These are phyloP conservation scores for Cladosporium phlei DNA, from an alignment of 2,329 filamentous ascomycete species.

Conservation along the genomic window DNA sequence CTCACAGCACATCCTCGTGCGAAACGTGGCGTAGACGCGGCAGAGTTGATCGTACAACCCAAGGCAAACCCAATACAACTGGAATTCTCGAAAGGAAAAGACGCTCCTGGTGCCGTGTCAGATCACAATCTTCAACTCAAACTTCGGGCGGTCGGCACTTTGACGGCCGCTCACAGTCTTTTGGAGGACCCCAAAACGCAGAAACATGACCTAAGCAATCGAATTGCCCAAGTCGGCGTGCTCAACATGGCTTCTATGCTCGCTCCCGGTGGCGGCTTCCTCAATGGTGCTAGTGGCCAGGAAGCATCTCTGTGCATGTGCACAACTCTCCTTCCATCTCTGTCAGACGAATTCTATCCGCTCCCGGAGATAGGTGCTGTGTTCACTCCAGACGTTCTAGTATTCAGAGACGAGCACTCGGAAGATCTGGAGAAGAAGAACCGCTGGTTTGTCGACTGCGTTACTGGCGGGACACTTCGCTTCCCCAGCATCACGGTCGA, in stretches of 20 bases:
- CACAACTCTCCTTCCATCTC: constrained; percentile 53
- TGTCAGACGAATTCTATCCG: constrained; percentile 54
- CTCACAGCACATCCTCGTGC: constrained; percentile 52
- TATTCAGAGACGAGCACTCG: constrained; percentile 44
- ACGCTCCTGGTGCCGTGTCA: constrained; percentile 14
- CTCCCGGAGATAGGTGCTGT: constrained; percentile 52
- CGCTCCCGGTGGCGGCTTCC: constrained; percentile 55
- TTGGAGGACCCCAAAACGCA: constrained; percentile 21
- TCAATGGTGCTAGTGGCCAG: constrained; percentile 53
- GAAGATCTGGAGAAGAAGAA: constrained; percentile 39
- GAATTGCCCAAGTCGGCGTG: constrained; percentile 42
- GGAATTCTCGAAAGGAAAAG: constrained; percentile 10
- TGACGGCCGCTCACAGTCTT: constrained; percentile 45
- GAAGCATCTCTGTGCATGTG: constrained; percentile 57
- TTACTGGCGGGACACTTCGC: constrained; percentile 54
- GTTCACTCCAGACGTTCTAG: constrained; percentile 53
- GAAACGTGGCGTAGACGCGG: constrained; percentile 49
- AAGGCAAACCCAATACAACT: constrained; percentile 13
- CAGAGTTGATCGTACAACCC: constrained; percentile 47
- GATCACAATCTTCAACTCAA: background rate
- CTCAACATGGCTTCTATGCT: constrained; percentile 61
- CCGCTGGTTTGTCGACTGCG: constrained; percentile 53
- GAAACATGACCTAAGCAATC: constrained; percentile 18
- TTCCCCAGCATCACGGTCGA: constrained; percentile 44
- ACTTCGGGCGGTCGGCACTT: constrained; percentile 51